phyloP scores from a whole-genome alignment of 2,329 filamentous ascomycete genomes.

The Teratosphaeria destructans region DNA sequence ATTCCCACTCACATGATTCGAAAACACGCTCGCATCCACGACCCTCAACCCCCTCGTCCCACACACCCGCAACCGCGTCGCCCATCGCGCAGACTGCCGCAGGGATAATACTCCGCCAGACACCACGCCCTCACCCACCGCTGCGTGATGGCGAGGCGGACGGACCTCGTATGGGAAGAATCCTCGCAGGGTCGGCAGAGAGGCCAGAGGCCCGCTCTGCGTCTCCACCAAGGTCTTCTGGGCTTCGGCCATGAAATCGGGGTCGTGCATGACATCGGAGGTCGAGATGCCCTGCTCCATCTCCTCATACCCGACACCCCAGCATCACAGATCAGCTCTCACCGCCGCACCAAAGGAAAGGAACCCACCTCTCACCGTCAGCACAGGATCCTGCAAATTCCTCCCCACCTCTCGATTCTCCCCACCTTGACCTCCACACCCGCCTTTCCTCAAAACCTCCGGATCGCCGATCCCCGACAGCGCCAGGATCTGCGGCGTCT shows the following conservation, averaged over 20 bases:
- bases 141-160: slow-evolving; percentile 1
- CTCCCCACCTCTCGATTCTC: slow-evolving; percentile 43
- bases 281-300: slow-evolving; percentile 17
- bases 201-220: slow-evolving; percentile 23
- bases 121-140: neutral
- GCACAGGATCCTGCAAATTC: slow-evolving; percentile 13
- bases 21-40: neutral
- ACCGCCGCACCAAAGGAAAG: neutral
- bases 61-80: neutral
- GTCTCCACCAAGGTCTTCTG: slow-evolving; percentile 24
- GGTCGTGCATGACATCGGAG: slow-evolving; percentile 21
- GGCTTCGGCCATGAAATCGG: slow-evolving; percentile 23
- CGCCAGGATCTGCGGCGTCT: slow-evolving; percentile 49
- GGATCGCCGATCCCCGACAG: slow-evolving; percentile 49
- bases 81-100: neutral
- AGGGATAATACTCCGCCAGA: neutral
- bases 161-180: slow-evolving; percentile 27
- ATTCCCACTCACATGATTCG: neutral
- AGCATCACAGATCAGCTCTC: slow-evolving; percentile 9
- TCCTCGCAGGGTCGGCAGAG: slow-evolving; percentile 25
- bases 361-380: neutral
- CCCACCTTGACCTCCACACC: slow-evolving; percentile 36
- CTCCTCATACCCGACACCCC: slow-evolving; percentile 7
- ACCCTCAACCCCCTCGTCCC: neutral
- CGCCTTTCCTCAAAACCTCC: slow-evolving; percentile 35